phyloP scores from a whole-genome alignment of 2,329 filamentous ascomycete species.

The Zasmidium cellare region DNA sequence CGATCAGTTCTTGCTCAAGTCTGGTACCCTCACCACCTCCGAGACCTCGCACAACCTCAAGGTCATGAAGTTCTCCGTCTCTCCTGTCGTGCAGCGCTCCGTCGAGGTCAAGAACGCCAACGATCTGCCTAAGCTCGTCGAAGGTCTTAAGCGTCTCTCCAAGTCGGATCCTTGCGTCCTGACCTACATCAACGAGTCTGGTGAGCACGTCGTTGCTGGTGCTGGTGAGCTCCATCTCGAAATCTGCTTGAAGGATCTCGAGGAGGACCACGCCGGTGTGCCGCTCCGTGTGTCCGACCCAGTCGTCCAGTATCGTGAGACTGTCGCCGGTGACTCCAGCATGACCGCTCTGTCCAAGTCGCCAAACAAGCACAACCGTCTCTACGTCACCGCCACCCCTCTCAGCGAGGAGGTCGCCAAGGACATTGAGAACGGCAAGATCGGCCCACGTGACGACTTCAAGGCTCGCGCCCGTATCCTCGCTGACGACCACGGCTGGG shows the following conservation, averaged over 20 bases:
- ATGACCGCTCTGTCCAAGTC: constrained; percentile 99
- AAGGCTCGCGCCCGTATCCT: constrained; percentile 95
- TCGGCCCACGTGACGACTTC: constrained; percentile 95
- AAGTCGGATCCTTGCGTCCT: constrained; percentile 99
- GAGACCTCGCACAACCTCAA: constrained; percentile 99
- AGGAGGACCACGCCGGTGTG: constrained; percentile 98
- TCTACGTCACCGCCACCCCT: constrained; percentile 92
- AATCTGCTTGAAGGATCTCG: constrained; percentile 99
- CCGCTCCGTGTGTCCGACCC: constrained; percentile 97
- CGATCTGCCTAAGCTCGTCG: constrained; percentile 98
- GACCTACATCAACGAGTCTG: constrained; percentile 83
- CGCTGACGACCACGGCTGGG: constrained; percentile 97
- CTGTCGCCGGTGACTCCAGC: constrained; percentile 78
- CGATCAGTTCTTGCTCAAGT: constrained; percentile 99
- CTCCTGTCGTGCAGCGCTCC: constrained; percentile 95
- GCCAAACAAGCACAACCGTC: constrained; percentile 99
- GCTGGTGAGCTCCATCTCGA: constrained; percentile 99
- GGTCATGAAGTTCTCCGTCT: constrained; percentile 99
- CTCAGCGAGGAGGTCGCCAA: constrained; percentile 87
- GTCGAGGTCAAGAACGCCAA: constrained; percentile 99
- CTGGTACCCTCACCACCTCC: constrained; percentile 95
- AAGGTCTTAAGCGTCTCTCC: constrained; percentile 99
- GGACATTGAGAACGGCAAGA: constrained; percentile 89
- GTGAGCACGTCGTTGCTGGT: constrained; percentile 98
- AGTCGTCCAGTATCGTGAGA: constrained; percentile 98